Base-by-base conservation (phyloP, 2,329 filamentous ascomycete species). In the Metarhizium guizhouense region DNA sequence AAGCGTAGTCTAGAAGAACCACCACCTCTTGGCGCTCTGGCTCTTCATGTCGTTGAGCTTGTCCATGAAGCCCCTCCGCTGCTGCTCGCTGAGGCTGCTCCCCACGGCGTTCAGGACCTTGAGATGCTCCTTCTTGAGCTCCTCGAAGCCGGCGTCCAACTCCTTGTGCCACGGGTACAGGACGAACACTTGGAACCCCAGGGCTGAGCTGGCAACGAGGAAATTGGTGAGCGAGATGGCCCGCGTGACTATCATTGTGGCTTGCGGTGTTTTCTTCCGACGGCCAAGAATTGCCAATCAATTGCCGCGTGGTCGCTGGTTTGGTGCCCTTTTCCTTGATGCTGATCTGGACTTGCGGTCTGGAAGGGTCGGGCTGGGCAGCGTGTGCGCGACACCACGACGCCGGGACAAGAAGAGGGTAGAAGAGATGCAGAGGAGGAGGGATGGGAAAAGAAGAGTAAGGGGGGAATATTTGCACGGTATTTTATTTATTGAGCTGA, bases 101-200 rank as follows among this genome's bases (percentile, higher is more conserved):
- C 38, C 38, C 7, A 52, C 50, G 16, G 30, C 50, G 18, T 67
- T 62, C 40, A 76, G 67, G 32, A 77, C 74, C 53, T 68, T 67
- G 16, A 76, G 61, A 60, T 86, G 81, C 60, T 86, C 83, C 56
- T 74, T 75, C 64, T 81, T 83, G 29, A 86, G 70, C 11, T 75
- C 70, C 55, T 81, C 74, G 63, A 87, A 86, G 57, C 81, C 79
- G 20, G 79, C 75, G 59, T 86, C 81, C 6, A 88, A 72, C 64
- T 85, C 74, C 63, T 85, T 78, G 68, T 87, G 84, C 84, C 84
- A 87, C 1, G 85, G 85, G 67, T 87, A 87, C 11, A 88, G 74
- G 43, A 88, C 85, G 61, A 82, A 84, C 52, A 87, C 82, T 69
- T 87, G 84, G 67, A 88, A 88, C 40, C 74, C 74, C 38, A 88